Percentiles rank a stretch among this genome's conserved stretches.
phyloP scores from a whole-genome alignment of 176 grass and related monocot genomes.

The Carex myosuroides region DNA sequence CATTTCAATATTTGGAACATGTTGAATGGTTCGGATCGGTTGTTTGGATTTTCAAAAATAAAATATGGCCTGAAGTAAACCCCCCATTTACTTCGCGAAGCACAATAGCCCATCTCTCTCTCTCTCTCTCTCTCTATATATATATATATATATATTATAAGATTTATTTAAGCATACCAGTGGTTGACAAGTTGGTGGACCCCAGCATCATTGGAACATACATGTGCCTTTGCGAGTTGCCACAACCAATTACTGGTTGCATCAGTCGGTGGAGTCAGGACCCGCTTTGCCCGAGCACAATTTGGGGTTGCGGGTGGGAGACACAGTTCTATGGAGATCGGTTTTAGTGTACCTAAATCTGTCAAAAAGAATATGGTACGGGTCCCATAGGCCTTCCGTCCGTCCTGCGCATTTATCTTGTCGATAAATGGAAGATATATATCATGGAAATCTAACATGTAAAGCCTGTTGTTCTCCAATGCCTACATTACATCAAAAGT shows the following conservation, averaged over 20 bases:
- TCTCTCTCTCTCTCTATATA: too few relatives aligned
- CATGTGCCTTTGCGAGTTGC: slow-evolving; percentile 96
- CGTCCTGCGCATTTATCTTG: slow-evolving; percentile 71
- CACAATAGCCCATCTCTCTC: too few relatives aligned
- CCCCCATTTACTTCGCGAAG: too few relatives aligned
- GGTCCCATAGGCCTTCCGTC: slow-evolving; percentile 87
- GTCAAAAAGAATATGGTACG: slow-evolving; percentile 86
- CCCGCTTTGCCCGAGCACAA: slow-evolving; percentile 66
- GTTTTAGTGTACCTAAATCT: slow-evolving; percentile 58
- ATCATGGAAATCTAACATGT: slow-evolving; percentile 88
- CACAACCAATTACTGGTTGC: slow-evolving; percentile 87
- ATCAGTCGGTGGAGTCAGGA: slow-evolving; percentile 76
- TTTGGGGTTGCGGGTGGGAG: slow-evolving; percentile 47
- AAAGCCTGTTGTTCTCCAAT: slow-evolving; percentile 49
- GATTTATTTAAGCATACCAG: slow-evolving; percentile 33
- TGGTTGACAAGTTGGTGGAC: slow-evolving; percentile 95
- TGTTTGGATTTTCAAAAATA: too few relatives aligned
- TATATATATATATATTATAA: background rate
- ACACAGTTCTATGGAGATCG: slow-evolving; percentile 80
- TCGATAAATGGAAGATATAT: slow-evolving; percentile 80
- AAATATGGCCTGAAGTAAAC: too few relatives aligned
- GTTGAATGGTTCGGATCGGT: too few relatives aligned
- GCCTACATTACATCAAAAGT: slow-evolving; percentile 29
- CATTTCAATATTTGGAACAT: too few relatives aligned
- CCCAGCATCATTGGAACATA: slow-evolving; percentile 93